These are phyloP conservation scores for Globisporangium nodosum DNA, from an alignment of 352 stramenopile species.

Conservation along the genomic window DNA sequence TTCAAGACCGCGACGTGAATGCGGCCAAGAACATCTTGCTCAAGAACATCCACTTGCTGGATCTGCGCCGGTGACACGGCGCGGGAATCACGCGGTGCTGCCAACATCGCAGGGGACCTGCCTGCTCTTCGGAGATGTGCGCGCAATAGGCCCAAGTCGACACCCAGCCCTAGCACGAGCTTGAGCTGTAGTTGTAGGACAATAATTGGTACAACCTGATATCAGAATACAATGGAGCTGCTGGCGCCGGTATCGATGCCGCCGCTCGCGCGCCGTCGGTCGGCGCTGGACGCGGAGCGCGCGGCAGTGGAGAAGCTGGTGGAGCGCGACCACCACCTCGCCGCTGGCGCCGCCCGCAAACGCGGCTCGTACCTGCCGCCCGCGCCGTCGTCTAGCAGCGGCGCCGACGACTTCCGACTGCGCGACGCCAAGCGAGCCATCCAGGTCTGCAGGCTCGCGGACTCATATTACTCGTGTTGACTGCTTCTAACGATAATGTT, in stretches of 20 bases:
- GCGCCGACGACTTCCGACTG: conserved; percentile 18
- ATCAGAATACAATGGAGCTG: background rate
- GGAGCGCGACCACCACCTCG: conserved; percentile 28
- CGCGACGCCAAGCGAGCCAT: conserved; percentile 51
- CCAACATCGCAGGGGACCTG: too few species aligned
- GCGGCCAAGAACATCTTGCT: too few species aligned
- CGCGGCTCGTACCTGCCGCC: conserved; percentile 42
- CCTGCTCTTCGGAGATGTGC: too few species aligned
- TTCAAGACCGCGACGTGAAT: too few species aligned
- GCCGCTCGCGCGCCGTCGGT: conserved; percentile 22
- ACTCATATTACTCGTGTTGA: background rate
- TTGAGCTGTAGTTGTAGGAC: too few species aligned
- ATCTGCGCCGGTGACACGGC: too few species aligned
- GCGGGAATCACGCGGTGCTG: too few species aligned
- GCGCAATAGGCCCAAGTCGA: too few species aligned
- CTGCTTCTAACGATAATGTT: background rate
- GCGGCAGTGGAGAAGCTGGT: conserved; percentile 41
- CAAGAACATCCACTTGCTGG: too few species aligned
- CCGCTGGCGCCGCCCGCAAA: conserved; percentile 11
- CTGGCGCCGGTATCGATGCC: background rate
- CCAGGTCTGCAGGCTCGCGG: conserved; percentile 16
- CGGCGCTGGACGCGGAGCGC: conserved; percentile 40
- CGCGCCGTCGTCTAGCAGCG: conserved; percentile 9
- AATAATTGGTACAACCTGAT: too few species aligned
- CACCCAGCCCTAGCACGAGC: too few species aligned